Percentiles rank a stretch among this genome's conserved stretches.
phyloP scores from a whole-genome alignment of 176 grass and related monocot species.

The Aegilops sharonensis region DNA sequence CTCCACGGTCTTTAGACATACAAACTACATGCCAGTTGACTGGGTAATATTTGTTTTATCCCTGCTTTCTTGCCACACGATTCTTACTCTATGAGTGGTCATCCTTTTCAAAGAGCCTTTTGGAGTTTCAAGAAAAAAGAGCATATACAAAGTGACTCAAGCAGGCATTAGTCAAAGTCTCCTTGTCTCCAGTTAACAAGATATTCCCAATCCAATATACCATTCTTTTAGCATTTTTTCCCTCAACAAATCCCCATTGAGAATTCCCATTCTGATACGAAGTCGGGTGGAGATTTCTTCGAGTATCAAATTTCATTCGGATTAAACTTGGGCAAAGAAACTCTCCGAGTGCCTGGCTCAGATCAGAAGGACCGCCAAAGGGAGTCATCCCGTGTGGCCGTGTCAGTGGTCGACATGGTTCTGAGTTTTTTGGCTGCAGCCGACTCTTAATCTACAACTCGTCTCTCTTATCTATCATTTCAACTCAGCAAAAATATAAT shows the following conservation, averaged over 20 bases:
- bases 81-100: not conserved
- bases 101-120: not conserved
- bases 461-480: too few species aligned
- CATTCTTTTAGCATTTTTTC: not conserved
- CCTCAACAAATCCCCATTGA: not conserved
- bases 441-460: too few species aligned
- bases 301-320: too few species aligned
- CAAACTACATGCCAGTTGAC: not conserved
- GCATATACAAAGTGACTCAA: not conserved
- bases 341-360: too few species aligned
- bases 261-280: not conserved
- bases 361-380: too few species aligned
- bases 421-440: too few species aligned
- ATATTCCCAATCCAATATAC: not conserved
- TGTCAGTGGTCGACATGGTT: too few species aligned
- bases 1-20: too few species aligned
- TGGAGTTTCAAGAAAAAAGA: not conserved
- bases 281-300: too few species aligned
- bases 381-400: too few species aligned
- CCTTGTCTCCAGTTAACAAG: not conserved
- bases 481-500: too few species aligned
- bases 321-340: too few species aligned
- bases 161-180: not conserved
- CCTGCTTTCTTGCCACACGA: not conserved
- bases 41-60: not conserved